These are phyloP conservation scores for Fusarium humuli DNA, from an alignment of 2,329 filamentous ascomycete species.

Conservation along the genomic window DNA sequence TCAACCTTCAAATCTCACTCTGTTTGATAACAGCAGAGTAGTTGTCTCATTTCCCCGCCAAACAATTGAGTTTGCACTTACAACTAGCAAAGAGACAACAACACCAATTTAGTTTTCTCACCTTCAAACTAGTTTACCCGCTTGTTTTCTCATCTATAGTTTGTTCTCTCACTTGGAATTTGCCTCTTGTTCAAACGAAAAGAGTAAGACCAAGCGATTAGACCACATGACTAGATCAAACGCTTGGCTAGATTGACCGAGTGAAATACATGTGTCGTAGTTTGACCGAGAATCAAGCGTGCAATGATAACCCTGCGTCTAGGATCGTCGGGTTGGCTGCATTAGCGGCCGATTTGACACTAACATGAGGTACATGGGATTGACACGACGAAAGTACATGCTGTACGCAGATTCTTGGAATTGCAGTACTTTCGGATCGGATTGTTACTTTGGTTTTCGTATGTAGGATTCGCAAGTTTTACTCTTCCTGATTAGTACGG, in stretches of 20 bases:
- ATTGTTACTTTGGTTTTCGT: background rate
- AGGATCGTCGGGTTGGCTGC: conserved; percentile 23
- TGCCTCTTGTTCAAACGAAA: background rate
- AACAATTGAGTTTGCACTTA: background rate
- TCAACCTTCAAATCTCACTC: background rate
- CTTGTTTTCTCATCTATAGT: background rate
- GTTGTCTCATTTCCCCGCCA: background rate
- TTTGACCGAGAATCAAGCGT: background rate
- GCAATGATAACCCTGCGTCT: background rate
- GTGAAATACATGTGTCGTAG: background rate
- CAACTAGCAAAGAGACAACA: background rate
- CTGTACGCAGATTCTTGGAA: background rate
- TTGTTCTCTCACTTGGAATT: background rate
- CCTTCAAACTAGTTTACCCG: background rate
- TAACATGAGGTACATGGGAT: conserved; percentile 1
- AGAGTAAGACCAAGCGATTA: background rate
- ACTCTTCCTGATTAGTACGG: background rate
- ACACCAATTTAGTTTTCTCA: background rate
- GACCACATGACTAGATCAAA: background rate
- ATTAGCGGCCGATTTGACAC: conserved; percentile 37
- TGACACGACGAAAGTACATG: background rate
- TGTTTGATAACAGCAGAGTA: background rate
- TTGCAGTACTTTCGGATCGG: background rate
- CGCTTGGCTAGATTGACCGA: background rate
- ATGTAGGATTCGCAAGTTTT: conserved; percentile 3